These are phyloP conservation scores for Sporisorium scitamineum DNA, from an alignment of 1,284 basidiomycete genomes.

Conservation along the genomic window DNA sequence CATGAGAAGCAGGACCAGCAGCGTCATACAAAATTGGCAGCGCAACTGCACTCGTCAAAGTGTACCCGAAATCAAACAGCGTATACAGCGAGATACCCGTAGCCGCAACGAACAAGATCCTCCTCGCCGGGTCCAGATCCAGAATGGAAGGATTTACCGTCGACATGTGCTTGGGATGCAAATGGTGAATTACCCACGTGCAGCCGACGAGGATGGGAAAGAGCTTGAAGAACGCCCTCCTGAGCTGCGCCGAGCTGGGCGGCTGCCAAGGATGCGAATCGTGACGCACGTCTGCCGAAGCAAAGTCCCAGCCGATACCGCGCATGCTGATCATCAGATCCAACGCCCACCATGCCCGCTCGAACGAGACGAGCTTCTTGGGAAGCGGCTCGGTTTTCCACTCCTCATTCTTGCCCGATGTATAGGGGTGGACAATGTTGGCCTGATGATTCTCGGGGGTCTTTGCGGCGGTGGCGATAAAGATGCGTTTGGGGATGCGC, in stretches of 20 bases:
- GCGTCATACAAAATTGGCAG: constrained; percentile 46
- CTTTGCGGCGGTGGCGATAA: constrained; percentile 18
- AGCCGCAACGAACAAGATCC: constrained; percentile 44
- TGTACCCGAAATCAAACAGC: constrained; percentile 57
- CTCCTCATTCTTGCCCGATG: constrained; percentile 26
- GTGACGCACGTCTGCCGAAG: constrained; percentile 51
- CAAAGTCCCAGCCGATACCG: constrained; percentile 58
- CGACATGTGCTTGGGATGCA: constrained; percentile 35
- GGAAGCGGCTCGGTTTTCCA: constrained; percentile 48
- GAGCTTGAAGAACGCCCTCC: constrained; percentile 43
- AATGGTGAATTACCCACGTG: constrained; percentile 32
- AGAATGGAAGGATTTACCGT: constrained; percentile 38
- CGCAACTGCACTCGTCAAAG: constrained; percentile 43
- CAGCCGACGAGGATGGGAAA: constrained; percentile 39
- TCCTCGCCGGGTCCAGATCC: constrained; percentile 27
- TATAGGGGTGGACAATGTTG: constrained; percentile 29
- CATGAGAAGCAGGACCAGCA: not conserved
- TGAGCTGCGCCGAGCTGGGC: constrained; percentile 40
- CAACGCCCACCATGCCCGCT: constrained; percentile 52
- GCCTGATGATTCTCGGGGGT: constrained; percentile 12
- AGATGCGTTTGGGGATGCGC: constrained; percentile 41
- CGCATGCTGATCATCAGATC: constrained; percentile 59
- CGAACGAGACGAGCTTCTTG: constrained; percentile 33
- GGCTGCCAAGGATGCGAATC: constrained; percentile 56
- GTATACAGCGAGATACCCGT: constrained; percentile 54